These are phyloP conservation scores for Hanseniaspora vineae DNA, from an alignment of 805 yeast genomes.

Conservation along the genomic window DNA sequence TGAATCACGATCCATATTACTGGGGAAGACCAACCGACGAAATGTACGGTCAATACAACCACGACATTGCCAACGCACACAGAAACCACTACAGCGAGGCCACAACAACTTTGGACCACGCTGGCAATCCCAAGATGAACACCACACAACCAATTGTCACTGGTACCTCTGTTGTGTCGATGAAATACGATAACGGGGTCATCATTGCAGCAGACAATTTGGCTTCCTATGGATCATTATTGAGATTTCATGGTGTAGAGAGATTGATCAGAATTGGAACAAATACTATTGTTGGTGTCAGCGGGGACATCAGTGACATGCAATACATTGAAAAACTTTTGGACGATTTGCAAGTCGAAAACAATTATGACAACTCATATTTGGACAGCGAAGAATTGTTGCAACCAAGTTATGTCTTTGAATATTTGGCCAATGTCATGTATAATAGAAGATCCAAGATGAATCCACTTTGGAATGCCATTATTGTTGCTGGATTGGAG, in stretches of 20 bases:
- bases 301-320: conserved; percentile 91
- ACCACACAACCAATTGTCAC: conserved; percentile 94
- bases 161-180: conserved; percentile 88
- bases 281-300: conserved; percentile 79
- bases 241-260: conserved; percentile 75
- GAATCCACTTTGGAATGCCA: conserved; percentile 94
- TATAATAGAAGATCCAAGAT: conserved; percentile 82
- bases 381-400: conserved; percentile 41
- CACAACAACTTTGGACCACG: no score
- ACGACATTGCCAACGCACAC: conserved; percentile 44
- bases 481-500: conserved; percentile 81
- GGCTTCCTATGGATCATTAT: conserved; percentile 86
- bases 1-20: conserved; percentile 89
- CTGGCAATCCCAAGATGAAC: conserved; percentile 74
- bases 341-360: conserved; percentile 68
- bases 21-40: conserved; percentile 94
- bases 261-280: conserved; percentile 76
- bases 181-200: conserved; percentile 83
- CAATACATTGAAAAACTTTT: conserved; percentile 67
- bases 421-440: conserved; percentile 71
- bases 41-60: conserved; percentile 71
- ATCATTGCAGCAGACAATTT: conserved; percentile 91
- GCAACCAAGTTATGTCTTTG: conserved; percentile 80
- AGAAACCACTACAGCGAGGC: background rate
- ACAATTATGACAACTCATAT: conserved; percentile 51